Conservation (phyloP, 2,329 filamentous ascomycete species). For the Aspergillus alliaceus region DNA sequence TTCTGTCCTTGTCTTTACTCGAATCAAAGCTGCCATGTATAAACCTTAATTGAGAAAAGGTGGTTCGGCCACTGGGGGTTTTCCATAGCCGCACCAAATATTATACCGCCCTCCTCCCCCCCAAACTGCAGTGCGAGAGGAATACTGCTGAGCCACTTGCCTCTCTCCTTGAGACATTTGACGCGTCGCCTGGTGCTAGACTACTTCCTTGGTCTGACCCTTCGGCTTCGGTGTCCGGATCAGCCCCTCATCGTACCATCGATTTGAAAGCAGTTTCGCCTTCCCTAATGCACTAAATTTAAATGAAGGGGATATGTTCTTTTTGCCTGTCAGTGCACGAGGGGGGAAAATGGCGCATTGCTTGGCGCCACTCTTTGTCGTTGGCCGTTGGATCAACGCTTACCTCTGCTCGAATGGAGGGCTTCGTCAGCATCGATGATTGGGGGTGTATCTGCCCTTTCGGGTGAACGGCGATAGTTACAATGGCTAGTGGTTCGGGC, state of each 20-base stretch:
- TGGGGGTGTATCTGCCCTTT: not conserved
- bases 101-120: too few species aligned
- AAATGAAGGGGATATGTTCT: slow-evolving; percentile 1
- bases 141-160: not conserved
- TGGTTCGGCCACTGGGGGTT: too few species aligned
- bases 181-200: not conserved
- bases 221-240: not conserved
- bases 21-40: not conserved
- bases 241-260: slow-evolving; percentile 5
- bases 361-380: slow-evolving; percentile 4
- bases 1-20: too few species aligned
- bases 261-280: not conserved
- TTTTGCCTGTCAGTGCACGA: not conserved
- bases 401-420: not conserved
- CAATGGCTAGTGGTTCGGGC: slow-evolving; percentile 12
- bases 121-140: not conserved
- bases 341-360: slow-evolving; percentile 4
- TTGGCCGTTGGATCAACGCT: slow-evolving; percentile 3
- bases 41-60: too few species aligned
- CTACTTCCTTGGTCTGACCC: not conserved
- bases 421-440: not conserved
- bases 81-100: not conserved
- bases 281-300: not conserved
- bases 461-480: slow-evolving; percentile 2
- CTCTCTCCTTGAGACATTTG: not conserved